Base-by-base conservation (phyloP, 2,329 filamentous ascomycete species). In the Cercospora sp. region DNA sequence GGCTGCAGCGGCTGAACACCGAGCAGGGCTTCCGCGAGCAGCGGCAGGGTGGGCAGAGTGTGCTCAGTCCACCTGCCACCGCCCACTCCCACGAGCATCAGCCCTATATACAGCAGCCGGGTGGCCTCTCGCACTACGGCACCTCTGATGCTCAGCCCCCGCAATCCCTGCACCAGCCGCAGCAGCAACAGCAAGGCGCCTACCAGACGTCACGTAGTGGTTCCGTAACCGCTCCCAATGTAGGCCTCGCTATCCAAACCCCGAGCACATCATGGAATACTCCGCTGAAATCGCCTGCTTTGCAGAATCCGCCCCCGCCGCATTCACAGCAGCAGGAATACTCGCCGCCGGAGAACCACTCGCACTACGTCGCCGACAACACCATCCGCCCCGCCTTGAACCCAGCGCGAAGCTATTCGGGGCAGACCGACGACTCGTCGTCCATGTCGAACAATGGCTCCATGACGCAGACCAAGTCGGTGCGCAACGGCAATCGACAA, bases 1-100 rank as follows among this genome's bases (percentile, higher is more conserved):
- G 77, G 60, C 73, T 79, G 75, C 77, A 79, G 73, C 75, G 78
- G 67, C 70, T 79, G 67, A 78, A 79, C 65, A 79, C 78, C 66
- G 78, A 79, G 76, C 76, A 78, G 68, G 77, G 75, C 69, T 79
- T 79, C 70, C 73, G 78, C 57, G 77, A 79, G 70, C 77, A 79
- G 72, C 73, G 78, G 51, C 76, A 78, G 67, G 76, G 75, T 63
- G 74, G 74, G 20, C 67, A 70, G 53, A 67, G 69, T 20, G 67
- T 76, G 48, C 64, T 69, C 20, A 74, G 67, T 67, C 70, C 72
- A 65, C 67, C 71, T 53, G 31, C 69, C 60, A 70, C 69, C 68
- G 70, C 55, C 48, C 36, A 59, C 67, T 65, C 64, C 69, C 63
- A 45, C 57, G 53, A 70, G 61, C 68, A 70, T 57, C 60, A 61